phyloP scores from a whole-genome alignment of 23 red algal species.

The Gracilaria domingensis region DNA sequence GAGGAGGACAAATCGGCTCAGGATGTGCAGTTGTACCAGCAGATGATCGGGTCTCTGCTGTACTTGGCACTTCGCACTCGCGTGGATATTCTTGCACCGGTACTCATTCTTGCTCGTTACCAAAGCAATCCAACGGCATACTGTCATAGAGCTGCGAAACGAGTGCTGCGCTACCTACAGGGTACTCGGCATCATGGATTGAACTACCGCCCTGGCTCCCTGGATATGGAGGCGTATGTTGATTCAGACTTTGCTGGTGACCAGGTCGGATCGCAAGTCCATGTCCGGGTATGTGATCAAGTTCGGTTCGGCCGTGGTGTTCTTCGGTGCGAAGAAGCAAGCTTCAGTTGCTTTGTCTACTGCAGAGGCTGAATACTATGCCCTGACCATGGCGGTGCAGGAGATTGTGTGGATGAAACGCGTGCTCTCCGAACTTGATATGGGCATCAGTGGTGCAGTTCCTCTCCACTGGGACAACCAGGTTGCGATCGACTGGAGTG shows the following conservation, averaged over 20 bases:
- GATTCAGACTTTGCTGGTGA: conserved; percentile 24
- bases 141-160: conserved; percentile 40
- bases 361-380: conserved; percentile 13
- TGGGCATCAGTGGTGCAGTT: not conserved
- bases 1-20: not conserved
- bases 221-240: conserved; percentile 7
- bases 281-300: conserved; percentile 20
- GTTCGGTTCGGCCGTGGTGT: not conserved
- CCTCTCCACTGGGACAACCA: conserved; percentile 19
- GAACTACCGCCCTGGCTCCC: not conserved
- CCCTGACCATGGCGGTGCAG: conserved; percentile 1
- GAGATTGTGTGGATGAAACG: conserved; percentile 11
- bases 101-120: conserved; percentile 25
- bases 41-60: conserved; percentile 18
- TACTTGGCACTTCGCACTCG: conserved; percentile 36
- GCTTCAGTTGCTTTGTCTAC: conserved; percentile 18
- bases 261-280: no score
- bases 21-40: conserved; percentile 12
- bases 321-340: conserved; percentile 15
- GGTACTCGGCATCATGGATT: conserved; percentile 27
- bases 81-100: conserved; percentile 26
- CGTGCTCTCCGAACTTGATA: conserved; percentile 7
- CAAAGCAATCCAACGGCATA: conserved; percentile 41
- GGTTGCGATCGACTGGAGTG: not conserved
- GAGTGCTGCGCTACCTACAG: conserved; percentile 32